phyloP scores from a whole-genome alignment of 2,329 filamentous ascomycete species.

The Apiospora sp. region DNA sequence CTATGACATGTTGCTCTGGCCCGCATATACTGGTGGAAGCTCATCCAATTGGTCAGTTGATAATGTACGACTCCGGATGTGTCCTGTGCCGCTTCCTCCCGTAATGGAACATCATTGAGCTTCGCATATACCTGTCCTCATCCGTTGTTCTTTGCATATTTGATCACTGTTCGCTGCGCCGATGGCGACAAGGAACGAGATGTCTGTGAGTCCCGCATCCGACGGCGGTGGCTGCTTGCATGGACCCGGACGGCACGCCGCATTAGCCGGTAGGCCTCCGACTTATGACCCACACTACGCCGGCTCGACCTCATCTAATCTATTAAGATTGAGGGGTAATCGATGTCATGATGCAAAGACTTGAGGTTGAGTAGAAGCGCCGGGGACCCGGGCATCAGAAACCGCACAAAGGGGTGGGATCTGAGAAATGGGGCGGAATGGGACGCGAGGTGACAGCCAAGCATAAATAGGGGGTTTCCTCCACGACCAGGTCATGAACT shows the following conservation, averaged over 20 bases:
- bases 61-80: neutral
- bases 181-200: neutral
- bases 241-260: neutral
- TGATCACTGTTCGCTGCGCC: neutral
- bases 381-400: no score
- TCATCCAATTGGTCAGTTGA: neutral
- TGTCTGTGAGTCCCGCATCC: neutral
- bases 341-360: neutral
- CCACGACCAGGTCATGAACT: neutral
- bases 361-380: neutral
- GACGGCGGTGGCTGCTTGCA: neutral
- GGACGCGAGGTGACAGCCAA: no score
- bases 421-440: neutral
- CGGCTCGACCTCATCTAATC: neutral
- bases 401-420: neutral
- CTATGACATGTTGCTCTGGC: no score
- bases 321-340: neutral
- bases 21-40: no score
- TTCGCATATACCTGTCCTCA: neutral
- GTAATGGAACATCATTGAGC: neutral
- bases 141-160: neutral
- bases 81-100: neutral
- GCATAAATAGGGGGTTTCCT: neutral
- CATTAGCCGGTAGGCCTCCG: neutral
- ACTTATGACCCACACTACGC: neutral